Conservation (phyloP, 2,329 filamentous ascomycete species). For the Aspergillus fumigatiaffinis region DNA sequence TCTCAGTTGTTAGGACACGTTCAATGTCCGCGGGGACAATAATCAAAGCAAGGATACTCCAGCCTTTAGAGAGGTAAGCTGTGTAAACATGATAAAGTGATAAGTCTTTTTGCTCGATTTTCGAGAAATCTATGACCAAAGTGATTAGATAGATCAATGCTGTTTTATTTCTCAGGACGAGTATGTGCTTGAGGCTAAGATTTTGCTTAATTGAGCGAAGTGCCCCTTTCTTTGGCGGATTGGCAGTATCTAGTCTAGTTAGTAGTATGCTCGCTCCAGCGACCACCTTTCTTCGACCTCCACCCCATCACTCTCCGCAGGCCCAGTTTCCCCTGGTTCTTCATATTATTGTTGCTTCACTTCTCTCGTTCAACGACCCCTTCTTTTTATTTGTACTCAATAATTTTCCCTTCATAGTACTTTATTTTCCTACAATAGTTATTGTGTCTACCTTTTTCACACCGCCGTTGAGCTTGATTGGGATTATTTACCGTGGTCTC, state of each 20-base stretch:
- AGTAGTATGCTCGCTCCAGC: slow-evolving; percentile 10
- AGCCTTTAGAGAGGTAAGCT: not conserved
- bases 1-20: not conserved
- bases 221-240: slow-evolving; percentile 32
- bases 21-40: not conserved
- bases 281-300: slow-evolving; percentile 18
- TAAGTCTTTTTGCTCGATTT: not conserved
- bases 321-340: slow-evolving; percentile 16
- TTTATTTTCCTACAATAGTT: slow-evolving; percentile 4
- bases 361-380: slow-evolving; percentile 22
- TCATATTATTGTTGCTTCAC: slow-evolving; percentile 18
- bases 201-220: slow-evolving; percentile 6
- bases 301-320: slow-evolving; percentile 20
- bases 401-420: slow-evolving; percentile 9
- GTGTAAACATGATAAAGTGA: not conserved
- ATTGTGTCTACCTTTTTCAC: slow-evolving; percentile 8
- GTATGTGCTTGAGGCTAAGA: slow-evolving; percentile 4
- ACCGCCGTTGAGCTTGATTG: slow-evolving; percentile 6
- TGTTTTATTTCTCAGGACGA: not conserved
- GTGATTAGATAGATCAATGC: not conserved
- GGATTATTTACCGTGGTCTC: slow-evolving; percentile 4
- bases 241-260: slow-evolving; percentile 7
- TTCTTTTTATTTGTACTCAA: slow-evolving; percentile 11
- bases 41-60: not conserved
- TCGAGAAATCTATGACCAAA: not conserved